These are phyloP conservation scores for Dactylellina cionopaga DNA, from an alignment of 2,329 filamentous ascomycete genomes.

Conservation along the genomic window DNA sequence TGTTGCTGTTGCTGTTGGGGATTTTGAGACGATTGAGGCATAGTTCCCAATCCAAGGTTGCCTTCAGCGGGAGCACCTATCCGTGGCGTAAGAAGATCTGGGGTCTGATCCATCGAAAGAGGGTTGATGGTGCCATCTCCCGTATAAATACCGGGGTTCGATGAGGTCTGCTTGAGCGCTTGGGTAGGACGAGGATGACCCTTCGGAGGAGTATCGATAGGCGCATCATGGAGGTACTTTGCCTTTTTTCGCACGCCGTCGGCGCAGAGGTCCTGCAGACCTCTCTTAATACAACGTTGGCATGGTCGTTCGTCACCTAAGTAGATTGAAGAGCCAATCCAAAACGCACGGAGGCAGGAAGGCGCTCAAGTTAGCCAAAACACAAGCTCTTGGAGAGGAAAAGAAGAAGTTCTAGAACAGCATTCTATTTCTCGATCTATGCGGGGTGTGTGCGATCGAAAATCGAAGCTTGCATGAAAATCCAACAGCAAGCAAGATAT, in stretches of 20 bases:
- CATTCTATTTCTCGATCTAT: constrained; percentile 46
- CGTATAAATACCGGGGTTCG: constrained; percentile 52
- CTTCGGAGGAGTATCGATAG: constrained; percentile 61
- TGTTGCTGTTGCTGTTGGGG: constrained; percentile 60
- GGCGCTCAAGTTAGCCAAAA: constrained; percentile 31
- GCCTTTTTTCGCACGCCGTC: constrained; percentile 98
- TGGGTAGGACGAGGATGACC: constrained; percentile 54
- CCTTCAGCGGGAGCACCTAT: constrained; percentile 41
- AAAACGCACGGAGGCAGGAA: constrained; percentile 27
- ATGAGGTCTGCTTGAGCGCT: constrained; percentile 33
- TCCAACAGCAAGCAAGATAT: constrained; percentile 51
- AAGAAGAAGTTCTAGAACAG: constrained; percentile 35
- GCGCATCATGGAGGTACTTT: constrained; percentile 97
- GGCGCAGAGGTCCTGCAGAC: constrained; percentile 88
- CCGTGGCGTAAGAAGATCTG: constrained; percentile 59
- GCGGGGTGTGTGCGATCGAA: constrained; percentile 50
- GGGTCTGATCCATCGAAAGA: constrained; percentile 55
- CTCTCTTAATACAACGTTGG: constrained; percentile 90
- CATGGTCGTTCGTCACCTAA: constrained; percentile 94
- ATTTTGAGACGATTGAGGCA: constrained; percentile 56
- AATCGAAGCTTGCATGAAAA: constrained; percentile 53
- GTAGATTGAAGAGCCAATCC: constrained; percentile 46
- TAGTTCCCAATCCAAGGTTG: constrained; percentile 44
- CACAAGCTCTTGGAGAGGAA: constrained; percentile 1
- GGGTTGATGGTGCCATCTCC: constrained; percentile 57